Evolutionary conservation across 768 basidiomycete species (phyloP).

Genomic region (Russula ochroleuca): DNA sequence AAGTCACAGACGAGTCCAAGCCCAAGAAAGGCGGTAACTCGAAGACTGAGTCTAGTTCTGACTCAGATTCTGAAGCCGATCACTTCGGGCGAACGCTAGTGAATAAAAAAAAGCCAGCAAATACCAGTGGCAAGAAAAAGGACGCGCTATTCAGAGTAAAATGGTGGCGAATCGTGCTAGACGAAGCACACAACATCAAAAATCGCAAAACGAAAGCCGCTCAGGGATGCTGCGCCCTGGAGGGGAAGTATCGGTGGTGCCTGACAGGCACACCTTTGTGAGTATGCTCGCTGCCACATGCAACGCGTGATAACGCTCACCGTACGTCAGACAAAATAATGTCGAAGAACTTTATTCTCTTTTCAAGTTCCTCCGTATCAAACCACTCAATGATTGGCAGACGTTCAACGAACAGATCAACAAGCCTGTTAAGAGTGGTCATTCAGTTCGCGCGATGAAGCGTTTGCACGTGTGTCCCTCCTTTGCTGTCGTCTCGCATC

Average conservation of each 20-base stretch:
- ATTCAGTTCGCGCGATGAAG: slow-evolving; percentile 69
- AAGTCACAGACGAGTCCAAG: slow-evolving; percentile 54
- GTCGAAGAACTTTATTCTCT: slow-evolving; percentile 88
- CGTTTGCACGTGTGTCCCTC: slow-evolving; percentile 60
- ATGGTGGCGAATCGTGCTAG: slow-evolving; percentile 88
- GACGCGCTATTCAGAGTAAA: slow-evolving; percentile 70
- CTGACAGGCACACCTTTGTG: slow-evolving; percentile 81
- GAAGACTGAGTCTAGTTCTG: slow-evolving; percentile 31
- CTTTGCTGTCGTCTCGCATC: neutral
- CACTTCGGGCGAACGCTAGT: slow-evolving; percentile 44
- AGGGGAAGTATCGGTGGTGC: slow-evolving; percentile 81
- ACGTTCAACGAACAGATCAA: slow-evolving; percentile 77
- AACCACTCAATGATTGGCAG: slow-evolving; percentile 74
- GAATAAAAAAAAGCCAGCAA: slow-evolving; percentile 43
- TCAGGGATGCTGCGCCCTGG: slow-evolving; percentile 71
- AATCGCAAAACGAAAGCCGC: slow-evolving; percentile 75
- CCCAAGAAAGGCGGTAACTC: slow-evolving; percentile 38
- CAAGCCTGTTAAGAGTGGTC: slow-evolving; percentile 70
- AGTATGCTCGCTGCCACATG: slow-evolving; percentile 12
- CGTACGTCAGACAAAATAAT: slow-evolving; percentile 41
- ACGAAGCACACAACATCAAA: slow-evolving; percentile 95
- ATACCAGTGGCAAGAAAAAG: slow-evolving; percentile 43
- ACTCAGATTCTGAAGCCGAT: slow-evolving; percentile 39
- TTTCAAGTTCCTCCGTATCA: slow-evolving; percentile 81
- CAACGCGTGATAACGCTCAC: neutral